phyloP scores from a whole-genome alignment of 306 rosid species.

The Senna tora region DNA sequence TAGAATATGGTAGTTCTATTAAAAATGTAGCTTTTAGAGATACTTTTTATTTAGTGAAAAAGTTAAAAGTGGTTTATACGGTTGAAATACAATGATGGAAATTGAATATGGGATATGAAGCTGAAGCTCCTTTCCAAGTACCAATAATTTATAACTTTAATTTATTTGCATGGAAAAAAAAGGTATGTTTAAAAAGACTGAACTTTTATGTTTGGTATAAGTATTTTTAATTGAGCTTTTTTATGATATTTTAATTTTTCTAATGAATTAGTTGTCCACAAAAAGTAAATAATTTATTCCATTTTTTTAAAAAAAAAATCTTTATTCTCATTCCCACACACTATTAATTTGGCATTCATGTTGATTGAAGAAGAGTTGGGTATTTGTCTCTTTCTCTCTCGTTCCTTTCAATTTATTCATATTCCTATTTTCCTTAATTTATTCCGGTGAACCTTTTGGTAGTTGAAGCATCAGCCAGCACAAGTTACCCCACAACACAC shows the following conservation, averaged over 20 bases:
- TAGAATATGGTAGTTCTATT: not conserved
- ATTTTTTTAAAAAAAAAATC: no score
- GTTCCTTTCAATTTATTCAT: not conserved
- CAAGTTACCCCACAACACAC: not conserved
- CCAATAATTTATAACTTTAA: no score
- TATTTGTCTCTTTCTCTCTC: not conserved
- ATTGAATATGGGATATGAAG: not conserved
- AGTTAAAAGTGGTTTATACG: not conserved
- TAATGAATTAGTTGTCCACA: no score
- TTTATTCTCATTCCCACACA: no score
- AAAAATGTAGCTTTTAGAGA: not conserved
- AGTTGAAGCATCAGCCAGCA: constrained; percentile 26
- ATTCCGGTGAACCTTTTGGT: not conserved
- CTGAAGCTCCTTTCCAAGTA: no score
- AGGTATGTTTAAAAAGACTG: no score
- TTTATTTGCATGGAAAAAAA: no score
- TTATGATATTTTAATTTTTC: no score
- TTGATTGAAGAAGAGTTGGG: not conserved
- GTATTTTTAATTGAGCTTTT: no score
- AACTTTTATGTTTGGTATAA: no score
- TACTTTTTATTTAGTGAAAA: not conserved
- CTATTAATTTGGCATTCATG: no score
- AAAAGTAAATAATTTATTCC: no score
- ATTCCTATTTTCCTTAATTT: not conserved
- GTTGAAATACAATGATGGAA: not conserved